Evolutionary conservation across 1,284 basidiomycete genomes (phyloP).

Genomic region (Leccinum griseonigrum): DNA sequence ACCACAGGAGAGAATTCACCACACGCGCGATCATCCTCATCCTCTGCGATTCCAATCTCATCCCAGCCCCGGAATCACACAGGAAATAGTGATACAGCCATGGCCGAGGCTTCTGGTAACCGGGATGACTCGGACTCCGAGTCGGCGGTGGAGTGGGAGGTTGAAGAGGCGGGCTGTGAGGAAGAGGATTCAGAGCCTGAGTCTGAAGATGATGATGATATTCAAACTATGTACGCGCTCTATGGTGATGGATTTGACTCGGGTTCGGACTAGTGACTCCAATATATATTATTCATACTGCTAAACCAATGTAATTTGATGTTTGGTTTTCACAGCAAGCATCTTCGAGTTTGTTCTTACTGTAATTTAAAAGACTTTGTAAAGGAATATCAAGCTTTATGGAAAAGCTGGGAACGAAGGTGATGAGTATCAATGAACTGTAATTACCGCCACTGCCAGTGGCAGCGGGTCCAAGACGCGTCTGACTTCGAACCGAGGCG

Average conservation of each 20-base stretch:
- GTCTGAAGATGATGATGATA: neutral
- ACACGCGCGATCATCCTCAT: neutral
- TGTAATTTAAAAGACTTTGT: too few relatives aligned
- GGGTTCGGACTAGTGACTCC: neutral
- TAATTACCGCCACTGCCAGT: too few relatives aligned
- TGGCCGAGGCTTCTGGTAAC: too few relatives aligned
- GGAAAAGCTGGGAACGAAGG: constrained; percentile 62
- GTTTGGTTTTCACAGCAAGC: neutral
- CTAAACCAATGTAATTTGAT: neutral
- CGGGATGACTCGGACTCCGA: too few relatives aligned
- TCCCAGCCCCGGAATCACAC: too few relatives aligned
- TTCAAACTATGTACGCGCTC: neutral
- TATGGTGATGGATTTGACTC: neutral
- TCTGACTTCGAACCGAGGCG: too few relatives aligned
- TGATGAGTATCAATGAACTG: constrained; percentile 63
- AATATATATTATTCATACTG: too few relatives aligned
- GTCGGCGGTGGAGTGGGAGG: too few relatives aligned
- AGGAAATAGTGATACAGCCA: too few relatives aligned
- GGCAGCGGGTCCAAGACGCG: too few relatives aligned
- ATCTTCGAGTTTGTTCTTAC: too few relatives aligned
- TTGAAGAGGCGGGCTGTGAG: neutral
- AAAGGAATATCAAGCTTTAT: constrained; percentile 55
- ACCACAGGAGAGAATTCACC: neutral
- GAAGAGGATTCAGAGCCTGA: neutral
- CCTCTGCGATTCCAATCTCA: too few relatives aligned